Conservation (phyloP, 371 early-diverging fungal species). For the Nematocida homosporus region DNA sequence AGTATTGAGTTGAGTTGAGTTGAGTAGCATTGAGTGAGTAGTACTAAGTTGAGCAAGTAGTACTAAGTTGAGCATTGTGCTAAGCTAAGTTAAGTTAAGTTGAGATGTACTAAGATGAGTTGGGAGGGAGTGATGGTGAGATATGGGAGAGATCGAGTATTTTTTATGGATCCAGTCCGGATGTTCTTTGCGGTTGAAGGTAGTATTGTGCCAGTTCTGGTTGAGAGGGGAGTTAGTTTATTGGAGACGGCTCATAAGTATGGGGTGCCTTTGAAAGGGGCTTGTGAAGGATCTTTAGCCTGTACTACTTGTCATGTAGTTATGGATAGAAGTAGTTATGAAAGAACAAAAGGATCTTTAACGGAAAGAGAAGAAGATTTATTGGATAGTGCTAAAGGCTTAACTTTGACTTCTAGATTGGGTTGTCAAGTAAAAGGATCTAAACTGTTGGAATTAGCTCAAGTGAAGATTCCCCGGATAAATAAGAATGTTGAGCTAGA, state of each 20-base stretch:
- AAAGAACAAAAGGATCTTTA: constrained; percentile 77
- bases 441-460: constrained; percentile 77
- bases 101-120: background rate
- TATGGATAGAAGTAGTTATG: constrained; percentile 76
- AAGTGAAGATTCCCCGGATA: constrained; percentile 82
- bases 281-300: constrained; percentile 82
- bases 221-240: constrained; percentile 74
- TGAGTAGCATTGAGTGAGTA: too few species aligned
- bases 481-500: constrained; percentile 90
- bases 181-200: constrained; percentile 21
- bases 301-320: constrained; percentile 80
- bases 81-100: background rate
- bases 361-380: constrained; percentile 97
- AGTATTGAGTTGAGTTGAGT: too few species aligned
- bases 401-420: constrained; percentile 88
- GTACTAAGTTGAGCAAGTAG: too few species aligned
- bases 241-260: constrained; percentile 87
- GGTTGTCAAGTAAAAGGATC: constrained; percentile 87
- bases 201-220: constrained; percentile 23
- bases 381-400: constrained; percentile 91
- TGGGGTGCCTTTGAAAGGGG: constrained; percentile 92
- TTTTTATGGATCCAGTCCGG: constrained; percentile 37
- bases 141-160: constrained; percentile 5
- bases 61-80: too few species aligned
- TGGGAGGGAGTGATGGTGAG: background rate